phyloP scores from a whole-genome alignment of 768 basidiomycete species.

The Kwoniella dejecticola region DNA sequence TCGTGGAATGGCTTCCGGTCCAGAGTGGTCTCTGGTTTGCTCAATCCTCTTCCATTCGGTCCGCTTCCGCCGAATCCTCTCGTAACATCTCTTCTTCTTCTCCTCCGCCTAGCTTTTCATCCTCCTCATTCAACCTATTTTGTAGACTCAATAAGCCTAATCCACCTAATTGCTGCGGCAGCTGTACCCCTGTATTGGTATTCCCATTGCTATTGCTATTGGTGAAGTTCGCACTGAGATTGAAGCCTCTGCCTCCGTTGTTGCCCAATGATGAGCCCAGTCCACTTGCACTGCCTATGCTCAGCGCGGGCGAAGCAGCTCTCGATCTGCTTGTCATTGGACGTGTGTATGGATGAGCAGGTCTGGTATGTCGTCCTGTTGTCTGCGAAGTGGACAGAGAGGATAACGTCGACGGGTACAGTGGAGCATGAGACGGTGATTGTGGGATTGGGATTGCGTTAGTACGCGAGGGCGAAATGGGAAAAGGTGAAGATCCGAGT shows the following conservation, averaged over 20 bases:
- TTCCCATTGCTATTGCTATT: neutral
- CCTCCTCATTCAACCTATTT: slow-evolving; percentile 15
- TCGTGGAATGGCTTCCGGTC: neutral
- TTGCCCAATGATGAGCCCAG: slow-evolving; percentile 27
- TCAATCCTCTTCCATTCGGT: slow-evolving; percentile 50
- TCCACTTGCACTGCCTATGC: slow-evolving; percentile 41
- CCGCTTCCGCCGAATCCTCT: slow-evolving; percentile 32
- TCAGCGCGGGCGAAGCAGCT: slow-evolving; percentile 44
- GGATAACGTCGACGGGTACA: slow-evolving; percentile 26
- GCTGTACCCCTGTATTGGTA: slow-evolving; percentile 1
- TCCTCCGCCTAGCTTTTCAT: slow-evolving; percentile 16
- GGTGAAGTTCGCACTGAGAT: neutral
- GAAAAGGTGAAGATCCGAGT: slow-evolving; percentile 6
- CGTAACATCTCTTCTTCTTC: slow-evolving; percentile 29
- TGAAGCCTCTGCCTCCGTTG: neutral
- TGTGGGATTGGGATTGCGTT: slow-evolving; percentile 41
- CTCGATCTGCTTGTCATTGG: slow-evolving; percentile 38
- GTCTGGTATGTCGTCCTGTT: slow-evolving; percentile 6
- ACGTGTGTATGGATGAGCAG: slow-evolving; percentile 37
- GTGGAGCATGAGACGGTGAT: slow-evolving; percentile 34
- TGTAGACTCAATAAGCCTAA: slow-evolving; percentile 44
- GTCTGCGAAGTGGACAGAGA: slow-evolving; percentile 15
- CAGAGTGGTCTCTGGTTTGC: neutral
- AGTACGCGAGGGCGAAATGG: slow-evolving; percentile 37
- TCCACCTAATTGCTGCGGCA: slow-evolving; percentile 34